phyloP scores from a whole-genome alignment of 1,284 basidiomycete genomes.

The Trichosporon asahii region DNA sequence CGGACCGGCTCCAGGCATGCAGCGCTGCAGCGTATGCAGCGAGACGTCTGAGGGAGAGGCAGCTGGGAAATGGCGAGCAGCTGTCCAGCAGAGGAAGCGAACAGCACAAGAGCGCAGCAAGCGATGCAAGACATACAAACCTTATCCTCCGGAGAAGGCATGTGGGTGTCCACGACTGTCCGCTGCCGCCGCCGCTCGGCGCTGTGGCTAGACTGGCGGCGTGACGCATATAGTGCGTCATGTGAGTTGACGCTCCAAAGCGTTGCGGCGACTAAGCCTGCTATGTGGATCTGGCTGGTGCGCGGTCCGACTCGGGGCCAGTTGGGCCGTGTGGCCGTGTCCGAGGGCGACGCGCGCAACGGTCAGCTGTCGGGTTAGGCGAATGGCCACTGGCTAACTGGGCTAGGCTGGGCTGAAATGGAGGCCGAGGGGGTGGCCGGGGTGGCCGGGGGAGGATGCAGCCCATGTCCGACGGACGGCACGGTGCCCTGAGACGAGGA shows the following conservation, averaged over 20 bases:
- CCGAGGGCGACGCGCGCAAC: background rate
- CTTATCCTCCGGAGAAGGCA: too few relatives aligned
- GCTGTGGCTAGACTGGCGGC: too few relatives aligned
- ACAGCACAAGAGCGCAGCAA: too few relatives aligned
- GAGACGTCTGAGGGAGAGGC: too few relatives aligned
- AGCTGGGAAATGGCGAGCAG: too few relatives aligned
- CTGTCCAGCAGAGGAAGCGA: too few relatives aligned
- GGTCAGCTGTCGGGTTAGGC: background rate
- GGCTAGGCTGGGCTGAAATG: too few relatives aligned
- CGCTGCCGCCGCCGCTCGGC: too few relatives aligned
- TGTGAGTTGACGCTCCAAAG: background rate
- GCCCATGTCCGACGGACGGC: background rate
- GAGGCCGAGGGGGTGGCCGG: background rate
- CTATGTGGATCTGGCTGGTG: background rate
- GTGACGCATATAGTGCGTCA: background rate
- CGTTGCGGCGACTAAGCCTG: background rate
- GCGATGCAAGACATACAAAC: too few relatives aligned
- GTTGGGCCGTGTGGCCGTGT: background rate
- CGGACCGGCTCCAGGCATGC: too few relatives aligned
- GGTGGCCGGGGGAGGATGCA: background rate
- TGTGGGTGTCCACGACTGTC: too few relatives aligned
- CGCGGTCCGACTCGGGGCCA: background rate
- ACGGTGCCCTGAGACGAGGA: background rate
- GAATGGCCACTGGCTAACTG: background rate
- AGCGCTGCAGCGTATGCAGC: too few relatives aligned